phyloP scores from a whole-genome alignment of 1,284 basidiomycete genomes.

The Kwoniella shivajii region DNA sequence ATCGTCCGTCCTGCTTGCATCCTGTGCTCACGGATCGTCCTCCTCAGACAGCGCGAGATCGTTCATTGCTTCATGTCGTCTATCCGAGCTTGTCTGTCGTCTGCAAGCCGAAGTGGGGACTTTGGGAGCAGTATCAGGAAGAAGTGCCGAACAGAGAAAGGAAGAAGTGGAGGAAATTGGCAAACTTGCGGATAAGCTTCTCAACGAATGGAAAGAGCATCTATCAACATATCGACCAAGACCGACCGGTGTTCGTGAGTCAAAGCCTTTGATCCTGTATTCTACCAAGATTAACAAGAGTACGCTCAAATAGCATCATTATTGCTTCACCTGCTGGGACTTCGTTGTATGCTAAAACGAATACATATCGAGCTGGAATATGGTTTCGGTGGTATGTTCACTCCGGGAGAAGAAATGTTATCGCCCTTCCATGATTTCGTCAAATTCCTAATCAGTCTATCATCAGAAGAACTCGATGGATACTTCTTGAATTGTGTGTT shows the following conservation, averaged over 20 bases:
- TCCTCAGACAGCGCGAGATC: slow-evolving; percentile 24
- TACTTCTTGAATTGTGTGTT: slow-evolving; percentile 31
- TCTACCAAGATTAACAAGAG: neutral
- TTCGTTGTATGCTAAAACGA: slow-evolving; percentile 37
- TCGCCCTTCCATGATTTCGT: slow-evolving; percentile 31
- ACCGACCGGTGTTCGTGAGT: slow-evolving; percentile 29
- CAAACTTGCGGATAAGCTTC: slow-evolving; percentile 19
- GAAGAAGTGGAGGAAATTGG: slow-evolving; percentile 21
- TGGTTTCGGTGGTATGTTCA: slow-evolving; percentile 31
- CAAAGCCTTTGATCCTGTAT: neutral
- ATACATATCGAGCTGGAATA: slow-evolving; percentile 35
- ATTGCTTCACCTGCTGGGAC: slow-evolving; percentile 29
- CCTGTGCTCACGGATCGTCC: slow-evolving; percentile 10
- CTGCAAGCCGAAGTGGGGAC: slow-evolving; percentile 30
- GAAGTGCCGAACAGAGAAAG: slow-evolving; percentile 4
- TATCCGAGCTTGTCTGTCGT: slow-evolving; percentile 25
- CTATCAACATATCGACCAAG: neutral
- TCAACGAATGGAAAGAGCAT: slow-evolving; percentile 17
- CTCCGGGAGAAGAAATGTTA: slow-evolving; percentile 19
- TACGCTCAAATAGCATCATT: slow-evolving; percentile 23
- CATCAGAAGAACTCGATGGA: slow-evolving; percentile 22
- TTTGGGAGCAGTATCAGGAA: slow-evolving; percentile 18
- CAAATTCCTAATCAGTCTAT: slow-evolving; percentile 19
- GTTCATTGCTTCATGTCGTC: slow-evolving; percentile 30
- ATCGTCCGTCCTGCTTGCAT: slow-evolving; percentile 18